Base-by-base conservation (phyloP, 139 green algal species). In the Micractinium conductrix region DNA sequence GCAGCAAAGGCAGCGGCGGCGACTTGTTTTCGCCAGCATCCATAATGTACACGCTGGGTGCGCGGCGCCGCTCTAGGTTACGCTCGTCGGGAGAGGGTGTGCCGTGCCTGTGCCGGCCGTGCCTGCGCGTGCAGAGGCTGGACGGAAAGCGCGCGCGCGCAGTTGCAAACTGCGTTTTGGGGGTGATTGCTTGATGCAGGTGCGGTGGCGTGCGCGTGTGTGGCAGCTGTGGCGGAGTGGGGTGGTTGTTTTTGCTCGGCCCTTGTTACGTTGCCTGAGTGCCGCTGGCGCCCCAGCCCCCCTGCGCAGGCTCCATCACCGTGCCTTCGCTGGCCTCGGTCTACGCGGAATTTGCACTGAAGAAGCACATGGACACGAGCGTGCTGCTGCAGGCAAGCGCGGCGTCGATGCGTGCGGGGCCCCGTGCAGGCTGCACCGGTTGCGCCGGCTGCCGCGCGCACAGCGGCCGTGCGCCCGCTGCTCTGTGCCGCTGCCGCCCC, bases 271-370 rank as follows among this genome's bases (percentile, higher is more conserved):
- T 30, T 8, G 35, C 35, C 26, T 12, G 3, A 35, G 2, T 4
- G 8, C 60, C 26, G 12, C 35, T 40, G n/a, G n/a, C n/a, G n/a
- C n/a, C n/a, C n/a, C n/a, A n/a, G n/a, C n/a, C n/a, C n/a, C n/a
- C 10, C 1, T 30, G 4, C 43, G 69, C 80, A 85, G 80, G 91
- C 78, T 92, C 85, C 55, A 92, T 99, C 17, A 98, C 94, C 0
- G 92, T 99, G 37, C 96, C 96, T 37, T 96, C 93, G 12, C 87
- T 95, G 26, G 96, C 96, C 5, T 95, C 87, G 30, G 97, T 99
- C 33, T 98, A 97, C 85, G 99, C 99, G 85, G 96, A 99, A 85
- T 94, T 96, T 84, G 94, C 95, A 33, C 88, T 99, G 44, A 99
- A 99, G 90, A 94, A 92, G 85, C 92, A 99, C 87, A 98, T 98